phyloP scores from a whole-genome alignment of 164 flowering plant genomes.

The Annona cherimola region DNA sequence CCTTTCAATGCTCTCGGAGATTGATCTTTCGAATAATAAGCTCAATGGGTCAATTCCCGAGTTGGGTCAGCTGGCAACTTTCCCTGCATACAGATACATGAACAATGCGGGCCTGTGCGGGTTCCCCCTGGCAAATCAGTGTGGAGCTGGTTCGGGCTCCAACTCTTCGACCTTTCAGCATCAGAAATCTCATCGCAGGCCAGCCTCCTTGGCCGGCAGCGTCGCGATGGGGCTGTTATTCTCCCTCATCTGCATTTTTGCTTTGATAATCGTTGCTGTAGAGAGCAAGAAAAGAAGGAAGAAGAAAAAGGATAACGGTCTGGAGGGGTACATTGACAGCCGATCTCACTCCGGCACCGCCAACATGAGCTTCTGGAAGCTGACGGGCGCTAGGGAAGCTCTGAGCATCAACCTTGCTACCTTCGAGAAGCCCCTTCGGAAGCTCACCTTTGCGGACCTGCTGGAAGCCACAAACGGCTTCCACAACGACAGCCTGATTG shows the following conservation, averaged over 20 bases:
- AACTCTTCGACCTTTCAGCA: constrained; percentile 22
- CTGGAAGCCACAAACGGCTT: constrained; percentile 92
- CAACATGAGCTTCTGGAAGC: constrained; percentile 50
- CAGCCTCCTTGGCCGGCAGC: constrained; percentile 74
- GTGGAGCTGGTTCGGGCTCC: constrained; percentile 27
- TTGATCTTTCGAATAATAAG: constrained; percentile 70
- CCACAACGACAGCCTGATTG: constrained; percentile 72
- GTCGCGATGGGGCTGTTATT: constrained; percentile 85
- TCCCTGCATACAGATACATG: constrained; percentile 39
- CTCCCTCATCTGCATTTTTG: constrained; percentile 72
- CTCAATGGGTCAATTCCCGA: constrained; percentile 76
- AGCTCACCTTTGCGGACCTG: constrained; percentile 91
- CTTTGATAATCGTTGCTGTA: constrained; percentile 49
- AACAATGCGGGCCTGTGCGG: constrained; percentile 92
- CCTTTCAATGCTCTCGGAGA: constrained; percentile 51
- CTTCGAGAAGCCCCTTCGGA: constrained; percentile 86
- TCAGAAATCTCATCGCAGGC: constrained; percentile 47
- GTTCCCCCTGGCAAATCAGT: constrained; percentile 49
- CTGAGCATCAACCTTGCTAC: constrained; percentile 82
- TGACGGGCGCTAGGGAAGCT: constrained; percentile 66
- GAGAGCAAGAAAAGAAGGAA: constrained; percentile 67
- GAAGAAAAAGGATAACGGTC: constrained; percentile 35
- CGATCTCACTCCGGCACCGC: constrained; percentile 58
- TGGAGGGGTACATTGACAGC: constrained; percentile 52
- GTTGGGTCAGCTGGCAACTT: constrained; percentile 64